Percentiles rank a stretch among this genome's conserved stretches.
Evolutionary conservation across 2,329 filamentous ascomycete genomes (phyloP).

Genomic region (Scopulariopsis brevicaulis): DNA sequence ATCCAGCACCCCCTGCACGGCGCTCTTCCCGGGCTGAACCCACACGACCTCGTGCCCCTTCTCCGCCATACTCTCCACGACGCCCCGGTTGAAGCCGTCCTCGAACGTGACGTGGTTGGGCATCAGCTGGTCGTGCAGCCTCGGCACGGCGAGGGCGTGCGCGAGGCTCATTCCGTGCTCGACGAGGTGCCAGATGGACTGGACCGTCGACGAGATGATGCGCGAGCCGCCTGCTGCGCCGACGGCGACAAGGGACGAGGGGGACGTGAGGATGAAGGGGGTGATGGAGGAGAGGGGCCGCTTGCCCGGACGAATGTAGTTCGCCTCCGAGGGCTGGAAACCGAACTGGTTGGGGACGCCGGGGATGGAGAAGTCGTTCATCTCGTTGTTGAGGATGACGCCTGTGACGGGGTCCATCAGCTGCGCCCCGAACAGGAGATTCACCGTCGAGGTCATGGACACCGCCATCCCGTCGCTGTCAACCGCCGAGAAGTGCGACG

Average conservation of each 20-base stretch:
- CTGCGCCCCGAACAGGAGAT: constrained; percentile 71
- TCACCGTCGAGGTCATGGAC: constrained; percentile 77
- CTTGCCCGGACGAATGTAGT: constrained; percentile 74
- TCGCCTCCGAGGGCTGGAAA: constrained; percentile 66
- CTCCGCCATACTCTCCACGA: constrained; percentile 48
- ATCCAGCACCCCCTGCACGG: constrained; percentile 58
- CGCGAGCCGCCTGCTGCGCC: constrained; percentile 73
- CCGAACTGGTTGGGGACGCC: constrained; percentile 69
- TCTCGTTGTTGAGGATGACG: constrained; percentile 48
- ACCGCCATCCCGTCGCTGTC: constrained; percentile 67
- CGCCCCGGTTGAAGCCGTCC: constrained; percentile 52
- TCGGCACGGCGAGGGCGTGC: constrained; percentile 52
- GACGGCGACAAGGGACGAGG: constrained; percentile 54
- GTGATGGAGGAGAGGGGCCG: constrained; percentile 75
- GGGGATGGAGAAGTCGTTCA: constrained; percentile 81
- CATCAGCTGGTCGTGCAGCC: constrained; percentile 74
- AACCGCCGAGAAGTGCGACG: constrained; percentile 60
- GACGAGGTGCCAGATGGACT: constrained; percentile 62
- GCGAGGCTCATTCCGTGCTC: constrained; percentile 48
- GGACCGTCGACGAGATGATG: constrained; percentile 72
- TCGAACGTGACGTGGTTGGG: constrained; percentile 62
- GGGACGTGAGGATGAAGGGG: constrained; percentile 60
- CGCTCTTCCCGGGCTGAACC: constrained; percentile 50
- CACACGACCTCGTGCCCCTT: constrained; percentile 64
- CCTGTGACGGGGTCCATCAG: constrained; percentile 74